A percentile compares a stretch with the other conserved stretches of the same genome.
Evolutionary conservation across 257 asterid species (phyloP).

Genomic region (Solanum clarkiae): DNA sequence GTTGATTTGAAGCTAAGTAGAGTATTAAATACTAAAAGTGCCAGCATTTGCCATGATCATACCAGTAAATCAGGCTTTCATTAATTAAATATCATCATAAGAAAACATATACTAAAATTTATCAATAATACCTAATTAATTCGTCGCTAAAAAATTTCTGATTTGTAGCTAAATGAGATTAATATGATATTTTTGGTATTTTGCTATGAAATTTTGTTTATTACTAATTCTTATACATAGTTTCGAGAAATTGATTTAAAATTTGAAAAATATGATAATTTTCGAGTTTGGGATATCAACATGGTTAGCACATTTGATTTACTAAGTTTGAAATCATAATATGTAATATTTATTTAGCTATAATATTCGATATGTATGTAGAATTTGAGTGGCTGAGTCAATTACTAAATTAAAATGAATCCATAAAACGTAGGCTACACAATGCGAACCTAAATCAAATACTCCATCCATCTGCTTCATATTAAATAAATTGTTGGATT

Average conservation of each 20-base stretch:
- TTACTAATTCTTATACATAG: neutral
- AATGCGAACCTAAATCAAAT: neutral
- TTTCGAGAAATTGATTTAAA: neutral
- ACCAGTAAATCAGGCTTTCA: neutral
- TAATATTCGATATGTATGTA: no score
- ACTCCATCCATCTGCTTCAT: no score
- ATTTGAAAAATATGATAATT: neutral
- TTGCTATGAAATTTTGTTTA: fast-evolving
- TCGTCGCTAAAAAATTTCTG: neutral
- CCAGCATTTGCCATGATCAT: neutral
- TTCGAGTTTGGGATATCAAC: neutral
- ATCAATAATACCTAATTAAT: neutral
- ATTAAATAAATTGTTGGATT: no score
- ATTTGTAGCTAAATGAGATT: neutral
- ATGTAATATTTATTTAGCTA: no score
- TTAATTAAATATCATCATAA: neutral
- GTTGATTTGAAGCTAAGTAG: neutral
- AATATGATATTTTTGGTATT: neutral
- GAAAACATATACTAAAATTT: neutral
- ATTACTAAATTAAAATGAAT: neutral
- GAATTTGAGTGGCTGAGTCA: no score
- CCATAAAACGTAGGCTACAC: neutral
- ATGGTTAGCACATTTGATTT: no score
- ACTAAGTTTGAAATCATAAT: no score
- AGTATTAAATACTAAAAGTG: neutral